Conservation (phyloP, 2,329 filamentous ascomycete genomes). For the Trichoderma harzianum region DNA sequence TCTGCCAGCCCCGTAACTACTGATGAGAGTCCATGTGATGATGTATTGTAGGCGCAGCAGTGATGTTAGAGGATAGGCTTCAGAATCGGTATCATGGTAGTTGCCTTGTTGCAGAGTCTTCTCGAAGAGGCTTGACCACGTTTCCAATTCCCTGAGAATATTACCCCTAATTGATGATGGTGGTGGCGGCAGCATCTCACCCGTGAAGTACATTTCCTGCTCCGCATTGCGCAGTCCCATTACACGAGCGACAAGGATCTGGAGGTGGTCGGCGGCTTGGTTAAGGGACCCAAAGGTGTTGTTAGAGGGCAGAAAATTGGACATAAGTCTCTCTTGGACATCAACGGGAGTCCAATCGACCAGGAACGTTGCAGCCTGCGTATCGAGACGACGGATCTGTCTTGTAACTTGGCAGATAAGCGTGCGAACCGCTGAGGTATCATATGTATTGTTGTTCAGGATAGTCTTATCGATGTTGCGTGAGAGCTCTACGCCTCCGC, state of each 20-base stretch:
- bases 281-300: neutral
- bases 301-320: neutral
- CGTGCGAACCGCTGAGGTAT: neutral
- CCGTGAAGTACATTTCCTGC: neutral
- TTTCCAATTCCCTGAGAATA: neutral
- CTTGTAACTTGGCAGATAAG: neutral
- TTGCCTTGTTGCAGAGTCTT: neutral
- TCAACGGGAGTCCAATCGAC: neutral
- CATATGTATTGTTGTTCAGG: neutral
- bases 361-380: neutral
- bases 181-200: neutral
- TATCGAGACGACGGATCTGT: neutral
- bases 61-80: neutral
- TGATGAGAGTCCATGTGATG: neutral
- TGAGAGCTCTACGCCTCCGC: neutral
- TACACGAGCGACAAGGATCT: neutral
- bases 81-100: neutral
- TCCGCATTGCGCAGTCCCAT: neutral
- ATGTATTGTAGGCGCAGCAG: neutral
- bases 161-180: neutral
- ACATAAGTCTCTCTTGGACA: neutral
- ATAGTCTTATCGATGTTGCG: neutral
- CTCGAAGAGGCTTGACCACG: neutral
- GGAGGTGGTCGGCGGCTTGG: neutral
- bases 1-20: neutral